phyloP scores from a whole-genome alignment of 768 basidiomycete species.

The Roridomyces roridus region DNA sequence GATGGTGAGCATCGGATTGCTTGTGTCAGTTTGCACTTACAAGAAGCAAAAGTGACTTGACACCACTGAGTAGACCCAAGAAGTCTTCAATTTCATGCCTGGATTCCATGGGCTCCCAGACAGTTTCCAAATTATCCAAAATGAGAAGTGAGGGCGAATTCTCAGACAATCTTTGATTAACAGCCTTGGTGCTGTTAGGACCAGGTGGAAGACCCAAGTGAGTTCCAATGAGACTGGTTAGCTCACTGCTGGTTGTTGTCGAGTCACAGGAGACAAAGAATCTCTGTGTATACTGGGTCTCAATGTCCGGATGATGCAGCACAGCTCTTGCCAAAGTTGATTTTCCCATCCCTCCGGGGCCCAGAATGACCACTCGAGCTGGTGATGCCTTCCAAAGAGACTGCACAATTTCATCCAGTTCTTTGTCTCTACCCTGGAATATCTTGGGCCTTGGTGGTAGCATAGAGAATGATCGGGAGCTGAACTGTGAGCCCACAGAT shows the following conservation, averaged over 20 bases:
- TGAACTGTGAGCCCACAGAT: neutral
- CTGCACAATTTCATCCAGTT: neutral
- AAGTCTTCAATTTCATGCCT: neutral
- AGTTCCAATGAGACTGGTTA: neutral
- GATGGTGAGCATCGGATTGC: too few species aligned
- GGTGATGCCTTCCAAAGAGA: neutral
- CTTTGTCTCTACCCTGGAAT: conserved; percentile 5
- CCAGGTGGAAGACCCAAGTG: neutral
- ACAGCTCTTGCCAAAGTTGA: neutral
- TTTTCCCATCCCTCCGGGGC: neutral
- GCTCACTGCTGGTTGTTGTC: neutral
- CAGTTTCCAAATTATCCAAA: conserved; percentile 6
- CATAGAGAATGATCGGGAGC: conserved; percentile 3
- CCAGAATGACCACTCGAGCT: neutral
- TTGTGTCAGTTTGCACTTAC: neutral
- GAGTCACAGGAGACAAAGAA: conserved; percentile 1
- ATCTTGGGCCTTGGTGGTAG: conserved; percentile 3
- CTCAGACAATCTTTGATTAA: neutral
- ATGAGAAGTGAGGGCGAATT: neutral
- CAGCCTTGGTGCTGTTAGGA: neutral
- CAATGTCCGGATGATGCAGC: neutral
- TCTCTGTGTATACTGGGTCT: neutral
- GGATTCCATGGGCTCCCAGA: neutral
- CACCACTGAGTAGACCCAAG: neutral
- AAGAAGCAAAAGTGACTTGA: neutral